Percentiles rank a stretch among this genome's conserved stretches.
phyloP scores from a whole-genome alignment of 129 eudicot genomes.

The Calendula officinalis region DNA sequence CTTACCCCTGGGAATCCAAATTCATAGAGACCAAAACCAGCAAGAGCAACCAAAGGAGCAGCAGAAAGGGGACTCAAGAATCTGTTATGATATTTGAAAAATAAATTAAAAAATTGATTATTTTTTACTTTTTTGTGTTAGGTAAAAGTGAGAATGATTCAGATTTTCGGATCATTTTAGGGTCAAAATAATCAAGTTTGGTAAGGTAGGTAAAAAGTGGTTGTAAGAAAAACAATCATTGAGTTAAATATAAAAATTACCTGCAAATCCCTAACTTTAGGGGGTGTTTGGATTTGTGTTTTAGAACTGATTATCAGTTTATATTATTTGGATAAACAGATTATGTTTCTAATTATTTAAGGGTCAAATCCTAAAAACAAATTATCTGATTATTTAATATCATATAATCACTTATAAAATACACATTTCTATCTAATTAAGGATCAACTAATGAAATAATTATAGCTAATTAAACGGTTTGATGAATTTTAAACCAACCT shows the following conservation, averaged over 20 bases:
- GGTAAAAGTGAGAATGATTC: too few species aligned
- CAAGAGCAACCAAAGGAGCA: slow-evolving; percentile 61
- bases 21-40: slow-evolving; percentile 75
- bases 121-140: too few species aligned
- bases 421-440: background rate
- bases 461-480: background rate
- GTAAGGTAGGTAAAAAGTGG: too few species aligned
- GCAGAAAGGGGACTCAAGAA: slow-evolving; percentile 65
- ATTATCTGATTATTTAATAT: too few species aligned
- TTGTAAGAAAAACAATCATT: too few species aligned
- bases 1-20: slow-evolving; percentile 74
- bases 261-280: background rate
- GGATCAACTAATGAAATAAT: background rate
- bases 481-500: background rate
- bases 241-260: background rate
- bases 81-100: slow-evolving; percentile 26
- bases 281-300: background rate
- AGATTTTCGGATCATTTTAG: too few species aligned
- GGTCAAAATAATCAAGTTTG: too few species aligned
- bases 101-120: background rate
- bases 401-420: too few species aligned
- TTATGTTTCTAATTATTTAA: background rate
- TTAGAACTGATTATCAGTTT: too few species aligned
- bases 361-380: too few species aligned
- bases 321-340: background rate